Evolutionary conservation across 2,329 filamentous ascomycete species (phyloP), one percentile per base, ranked within the genome.

Genomic region (Aspergillus bombycis): DNA sequence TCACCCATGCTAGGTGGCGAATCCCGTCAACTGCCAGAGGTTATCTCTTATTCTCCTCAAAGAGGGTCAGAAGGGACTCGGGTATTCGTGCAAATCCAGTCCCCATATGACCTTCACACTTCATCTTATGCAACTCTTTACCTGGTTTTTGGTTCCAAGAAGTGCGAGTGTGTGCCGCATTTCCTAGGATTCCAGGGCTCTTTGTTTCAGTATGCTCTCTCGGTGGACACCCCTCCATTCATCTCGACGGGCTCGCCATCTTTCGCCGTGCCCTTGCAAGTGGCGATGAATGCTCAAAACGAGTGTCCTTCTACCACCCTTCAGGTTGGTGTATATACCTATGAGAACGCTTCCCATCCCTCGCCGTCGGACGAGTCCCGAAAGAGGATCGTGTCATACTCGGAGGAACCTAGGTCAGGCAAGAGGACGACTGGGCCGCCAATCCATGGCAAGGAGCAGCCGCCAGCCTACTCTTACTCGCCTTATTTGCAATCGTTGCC

Each of bases 71-170:
- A 86, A 72, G 91, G 91, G 60, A 91, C 90, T 23, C 89, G 89
- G 71, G 81, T 97, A 11, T 85, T 86, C 64, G 84, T 97, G 67
- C 90, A 91, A 74, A 86, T 96, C 34, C 88, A 89, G 58, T 90
- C 91, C 50, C 85, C 89, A 64, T 92, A 91, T 79, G 90, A 96
- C 73, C 80, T 96, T 62, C 85, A 89, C 77, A 85, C 83, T 36
- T 84, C 83, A 63, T 84, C 82, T 71, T 81, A 74, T 50, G 73
- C 74, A 12, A 67, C 83, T 57, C 88, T 92, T 71, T 89, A 81
- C 67, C 78, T 97, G 60, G 85, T 89, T 54, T 96, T 97, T 77
- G 93, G 92, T n/a, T 84, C 86, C n/a, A 87, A 91, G 71, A 89
- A 89, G 76, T 90, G 89, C 76, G 83, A 87, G 60, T 89, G 89